A percentile compares a stretch with the other conserved stretches of the same genome.
Evolutionary conservation across 148 eudicot genomes (phyloP).

Genomic region (Linanthus parryae): DNA sequence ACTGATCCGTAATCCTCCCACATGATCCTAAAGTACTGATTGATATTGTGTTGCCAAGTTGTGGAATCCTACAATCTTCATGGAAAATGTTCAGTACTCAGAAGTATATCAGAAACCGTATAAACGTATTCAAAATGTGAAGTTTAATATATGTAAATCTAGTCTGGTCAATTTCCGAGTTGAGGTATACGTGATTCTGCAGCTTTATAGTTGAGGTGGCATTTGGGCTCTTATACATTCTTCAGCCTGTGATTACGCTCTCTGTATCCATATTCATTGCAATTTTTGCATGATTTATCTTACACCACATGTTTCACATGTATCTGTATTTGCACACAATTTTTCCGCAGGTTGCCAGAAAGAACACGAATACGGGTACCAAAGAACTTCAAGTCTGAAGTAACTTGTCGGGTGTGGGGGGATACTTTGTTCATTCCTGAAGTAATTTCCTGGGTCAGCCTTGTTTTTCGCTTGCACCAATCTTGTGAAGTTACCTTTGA

Average conservation of each 20-base stretch:
- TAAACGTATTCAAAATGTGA: no score
- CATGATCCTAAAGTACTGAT: no score
- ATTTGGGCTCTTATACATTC: neutral
- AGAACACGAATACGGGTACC: constrained; percentile 55
- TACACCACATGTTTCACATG: no score
- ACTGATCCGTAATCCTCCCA: no score
- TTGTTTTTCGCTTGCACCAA: neutral
- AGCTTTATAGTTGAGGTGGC: neutral
- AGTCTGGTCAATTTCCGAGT: neutral
- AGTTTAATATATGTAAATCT: no score
- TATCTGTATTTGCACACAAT: neutral
- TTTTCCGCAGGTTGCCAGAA: constrained; percentile 72
- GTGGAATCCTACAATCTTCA: no score
- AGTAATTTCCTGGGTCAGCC: neutral
- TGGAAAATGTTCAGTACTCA: no score
- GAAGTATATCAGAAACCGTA: no score
- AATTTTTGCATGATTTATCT: no score
- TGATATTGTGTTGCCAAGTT: no score
- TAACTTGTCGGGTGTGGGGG: neutral
- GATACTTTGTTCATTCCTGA: constrained; percentile 1
- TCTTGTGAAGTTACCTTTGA: constrained; percentile 12
- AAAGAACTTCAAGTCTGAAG: constrained; percentile 41
- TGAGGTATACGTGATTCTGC: neutral
- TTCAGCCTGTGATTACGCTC: no score
- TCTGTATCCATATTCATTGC: no score